Evolutionary conservation across 208 protist genomes (phyloP).

Genomic region (Wallacemonas sp.): DNA sequence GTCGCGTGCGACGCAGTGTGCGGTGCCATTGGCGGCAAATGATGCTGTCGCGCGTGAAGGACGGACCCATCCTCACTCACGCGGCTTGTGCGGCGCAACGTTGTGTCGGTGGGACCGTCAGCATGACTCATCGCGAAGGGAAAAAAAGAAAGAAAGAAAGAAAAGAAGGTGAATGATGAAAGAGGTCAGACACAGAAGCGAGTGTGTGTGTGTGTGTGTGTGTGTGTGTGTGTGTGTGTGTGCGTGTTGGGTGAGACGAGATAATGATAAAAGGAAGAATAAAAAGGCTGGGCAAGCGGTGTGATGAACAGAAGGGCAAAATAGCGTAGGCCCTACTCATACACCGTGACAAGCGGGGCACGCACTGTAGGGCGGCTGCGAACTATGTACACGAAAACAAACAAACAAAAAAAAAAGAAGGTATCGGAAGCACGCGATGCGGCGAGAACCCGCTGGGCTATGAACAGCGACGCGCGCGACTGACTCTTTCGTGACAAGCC

Average conservation of each 20-base stretch:
- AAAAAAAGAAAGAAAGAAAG: not conserved
- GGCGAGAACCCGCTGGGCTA: too few species aligned
- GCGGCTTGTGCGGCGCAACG: not conserved
- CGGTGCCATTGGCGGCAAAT: not conserved
- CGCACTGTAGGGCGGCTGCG: not conserved
- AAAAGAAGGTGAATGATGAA: not conserved
- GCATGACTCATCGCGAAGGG: not conserved
- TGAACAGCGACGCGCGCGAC: too few species aligned
- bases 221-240: conserved; percentile 2
- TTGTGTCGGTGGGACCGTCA: not conserved
- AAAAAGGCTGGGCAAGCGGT: not conserved
- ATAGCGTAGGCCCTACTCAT: not conserved
- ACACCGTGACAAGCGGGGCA: not conserved
- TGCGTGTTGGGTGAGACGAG: not conserved
- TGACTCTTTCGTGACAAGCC: not conserved
- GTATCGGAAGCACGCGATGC: too few species aligned
- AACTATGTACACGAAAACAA: conserved; percentile 8
- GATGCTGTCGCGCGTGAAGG: not conserved
- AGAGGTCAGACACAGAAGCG: not conserved
- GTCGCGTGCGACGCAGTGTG: not conserved
- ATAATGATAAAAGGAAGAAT: conserved; percentile 16
- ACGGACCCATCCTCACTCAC: not conserved
- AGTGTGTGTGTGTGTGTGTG: not conserved
- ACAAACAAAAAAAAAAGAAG: not conserved
- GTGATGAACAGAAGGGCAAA: not conserved